Evolutionary conservation across 139 green algal genomes (phyloP).

Genomic region (Picochlorum costavermella): DNA sequence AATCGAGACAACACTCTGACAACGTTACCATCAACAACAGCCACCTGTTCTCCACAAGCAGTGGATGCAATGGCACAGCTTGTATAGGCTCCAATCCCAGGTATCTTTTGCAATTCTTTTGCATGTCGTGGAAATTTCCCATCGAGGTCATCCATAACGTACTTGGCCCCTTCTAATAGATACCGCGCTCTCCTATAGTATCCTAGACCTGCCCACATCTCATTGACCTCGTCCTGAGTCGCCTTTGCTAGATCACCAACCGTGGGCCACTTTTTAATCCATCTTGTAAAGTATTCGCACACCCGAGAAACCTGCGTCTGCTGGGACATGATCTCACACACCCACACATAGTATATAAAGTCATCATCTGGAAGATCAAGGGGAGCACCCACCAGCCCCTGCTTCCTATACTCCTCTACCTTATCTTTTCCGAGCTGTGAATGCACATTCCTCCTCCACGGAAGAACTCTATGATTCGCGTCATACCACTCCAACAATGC

Average conservation of each 20-base stretch:
- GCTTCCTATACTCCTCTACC: slow-evolving; percentile 10
- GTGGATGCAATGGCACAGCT: slow-evolving; percentile 81
- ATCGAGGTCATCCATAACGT: slow-evolving; percentile 52
- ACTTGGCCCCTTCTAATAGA: slow-evolving; percentile 79
- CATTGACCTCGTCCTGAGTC: slow-evolving; percentile 77
- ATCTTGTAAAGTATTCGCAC: slow-evolving; percentile 48
- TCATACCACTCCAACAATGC: slow-evolving; percentile 87
- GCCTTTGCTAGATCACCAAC: slow-evolving; percentile 66
- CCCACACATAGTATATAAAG: slow-evolving; percentile 82
- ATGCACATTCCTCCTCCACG: slow-evolving; percentile 76
- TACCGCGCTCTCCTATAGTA: slow-evolving; percentile 94
- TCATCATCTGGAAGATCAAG: slow-evolving; percentile 41
- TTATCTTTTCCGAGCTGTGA: slow-evolving; percentile 16
- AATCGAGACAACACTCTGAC: slow-evolving; percentile 72
- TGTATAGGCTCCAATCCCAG: slow-evolving; percentile 84
- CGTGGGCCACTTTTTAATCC: slow-evolving; percentile 78
- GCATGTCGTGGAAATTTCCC: slow-evolving; percentile 61
- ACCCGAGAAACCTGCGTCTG: slow-evolving; percentile 71
- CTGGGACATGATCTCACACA: slow-evolving; percentile 94
- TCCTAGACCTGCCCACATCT: slow-evolving; percentile 86
- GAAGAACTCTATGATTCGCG: slow-evolving; percentile 65
- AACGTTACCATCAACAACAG: slow-evolving; percentile 93
- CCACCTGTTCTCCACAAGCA: slow-evolving; percentile 56
- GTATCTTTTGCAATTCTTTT: slow-evolving; percentile 64
- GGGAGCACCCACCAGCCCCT: slow-evolving; percentile 20